These are phyloP conservation scores for Sphagnum contortum DNA, from an alignment of 225 moss, liverwort and hornwort species.

Conservation along the genomic window DNA sequence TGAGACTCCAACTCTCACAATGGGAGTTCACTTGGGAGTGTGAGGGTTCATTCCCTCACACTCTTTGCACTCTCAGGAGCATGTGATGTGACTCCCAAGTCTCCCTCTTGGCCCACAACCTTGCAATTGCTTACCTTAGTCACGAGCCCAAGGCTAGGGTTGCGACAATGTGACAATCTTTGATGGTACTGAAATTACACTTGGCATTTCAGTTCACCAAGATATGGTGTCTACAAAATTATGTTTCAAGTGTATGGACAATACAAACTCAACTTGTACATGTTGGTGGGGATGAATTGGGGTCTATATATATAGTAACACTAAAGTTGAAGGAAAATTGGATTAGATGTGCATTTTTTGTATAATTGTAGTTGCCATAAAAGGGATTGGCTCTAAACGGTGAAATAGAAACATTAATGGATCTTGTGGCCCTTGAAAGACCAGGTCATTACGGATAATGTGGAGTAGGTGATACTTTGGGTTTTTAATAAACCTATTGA, in stretches of 20 bases:
- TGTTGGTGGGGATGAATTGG: slow-evolving; percentile 80
- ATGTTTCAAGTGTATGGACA: slow-evolving; percentile 63
- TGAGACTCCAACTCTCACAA: too few relatives aligned
- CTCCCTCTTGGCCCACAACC: too few relatives aligned
- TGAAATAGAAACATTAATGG: slow-evolving; percentile 69
- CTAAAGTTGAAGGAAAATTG: slow-evolving; percentile 20
- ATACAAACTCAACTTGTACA: slow-evolving; percentile 57
- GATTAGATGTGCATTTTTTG: too few relatives aligned
- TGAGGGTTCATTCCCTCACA: too few relatives aligned
- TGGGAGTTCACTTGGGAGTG: too few relatives aligned
- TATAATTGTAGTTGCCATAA: slow-evolving; percentile 33
- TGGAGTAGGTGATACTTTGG: too few relatives aligned
- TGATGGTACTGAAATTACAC: slow-evolving; percentile 85
- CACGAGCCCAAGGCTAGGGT: too few relatives aligned
- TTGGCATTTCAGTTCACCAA: slow-evolving; percentile 67
- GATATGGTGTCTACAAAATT: slow-evolving; percentile 87
- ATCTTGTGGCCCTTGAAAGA: slow-evolving; percentile 65
- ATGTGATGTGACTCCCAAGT: too few relatives aligned
- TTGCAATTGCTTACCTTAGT: too few relatives aligned
- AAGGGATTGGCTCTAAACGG: slow-evolving; percentile 47
- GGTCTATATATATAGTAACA: slow-evolving; percentile 22
- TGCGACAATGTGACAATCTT: slow-evolving; percentile 85
- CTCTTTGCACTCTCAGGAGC: too few relatives aligned
- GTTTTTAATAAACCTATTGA: too few relatives aligned
- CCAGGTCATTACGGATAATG: slow-evolving; percentile 55